These are phyloP conservation scores for Diutina catenulata DNA, from an alignment of 1,139 yeast species.

Conservation along the genomic window DNA sequence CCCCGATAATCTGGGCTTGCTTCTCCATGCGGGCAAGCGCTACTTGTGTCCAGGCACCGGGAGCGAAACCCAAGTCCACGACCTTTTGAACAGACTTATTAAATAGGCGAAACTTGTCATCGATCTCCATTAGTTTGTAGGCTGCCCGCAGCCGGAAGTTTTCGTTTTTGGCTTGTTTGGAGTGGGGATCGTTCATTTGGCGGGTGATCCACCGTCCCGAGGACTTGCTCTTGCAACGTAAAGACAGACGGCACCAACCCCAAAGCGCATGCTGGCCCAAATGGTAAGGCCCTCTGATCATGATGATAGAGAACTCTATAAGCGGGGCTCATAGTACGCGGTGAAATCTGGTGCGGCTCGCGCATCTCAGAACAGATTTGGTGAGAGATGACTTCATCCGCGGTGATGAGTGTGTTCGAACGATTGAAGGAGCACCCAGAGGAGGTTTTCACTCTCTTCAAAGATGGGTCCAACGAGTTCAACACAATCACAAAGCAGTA, in stretches of 20 bases:
- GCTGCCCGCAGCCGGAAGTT: conserved; percentile 83
- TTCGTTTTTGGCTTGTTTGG: conserved; percentile 51
- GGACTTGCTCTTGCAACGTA: conserved; percentile 22
- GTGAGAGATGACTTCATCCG: not conserved
- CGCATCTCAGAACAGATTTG: no score
- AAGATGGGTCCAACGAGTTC: conserved; percentile 11
- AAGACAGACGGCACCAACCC: no score
- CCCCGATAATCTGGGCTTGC: conserved; percentile 20
- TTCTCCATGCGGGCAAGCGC: conserved; percentile 18
- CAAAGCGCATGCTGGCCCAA: no score
- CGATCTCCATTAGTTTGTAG: conserved; percentile 64
- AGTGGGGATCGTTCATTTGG: conserved; percentile 50
- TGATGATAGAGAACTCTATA: no score
- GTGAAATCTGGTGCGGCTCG: no score
- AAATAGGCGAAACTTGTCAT: conserved; percentile 52
- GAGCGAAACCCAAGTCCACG: conserved; percentile 57
- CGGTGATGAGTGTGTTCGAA: conserved; percentile 1
- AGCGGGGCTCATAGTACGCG: no score
- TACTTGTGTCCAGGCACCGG: conserved; percentile 41
- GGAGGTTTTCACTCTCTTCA: not conserved
- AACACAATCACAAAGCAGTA: conserved; percentile 36
- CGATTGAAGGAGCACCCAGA: not conserved
- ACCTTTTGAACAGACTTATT: conserved; percentile 38
- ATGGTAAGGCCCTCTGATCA: no score
- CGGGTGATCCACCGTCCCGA: conserved; percentile 68